These are phyloP conservation scores for Suillus clintonianus DNA, from an alignment of 768 basidiomycete species.

Conservation along the genomic window DNA sequence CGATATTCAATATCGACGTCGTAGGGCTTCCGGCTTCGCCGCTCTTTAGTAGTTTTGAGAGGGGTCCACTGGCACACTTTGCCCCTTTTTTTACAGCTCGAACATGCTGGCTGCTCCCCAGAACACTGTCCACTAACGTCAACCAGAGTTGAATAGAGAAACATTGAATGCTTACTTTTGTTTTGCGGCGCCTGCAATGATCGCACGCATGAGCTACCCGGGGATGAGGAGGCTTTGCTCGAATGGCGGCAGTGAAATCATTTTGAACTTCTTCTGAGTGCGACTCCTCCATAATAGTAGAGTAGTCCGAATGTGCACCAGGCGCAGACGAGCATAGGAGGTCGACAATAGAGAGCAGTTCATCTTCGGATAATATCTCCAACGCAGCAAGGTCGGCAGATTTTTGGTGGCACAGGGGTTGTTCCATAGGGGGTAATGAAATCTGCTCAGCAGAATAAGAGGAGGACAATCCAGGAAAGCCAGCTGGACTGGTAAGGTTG, in stretches of 20 bases:
- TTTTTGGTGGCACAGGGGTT: neutral
- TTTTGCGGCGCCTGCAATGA: neutral
- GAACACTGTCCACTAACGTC: neutral
- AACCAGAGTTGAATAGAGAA: neutral
- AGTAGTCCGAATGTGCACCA: neutral
- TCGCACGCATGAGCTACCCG: neutral
- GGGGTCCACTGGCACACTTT: neutral
- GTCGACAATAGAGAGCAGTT: neutral
- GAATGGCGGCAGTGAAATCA: neutral
- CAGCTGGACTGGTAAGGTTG: neutral
- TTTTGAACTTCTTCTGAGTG: neutral
- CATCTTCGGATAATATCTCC: neutral
- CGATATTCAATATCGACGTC: neutral
- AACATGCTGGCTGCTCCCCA: neutral
- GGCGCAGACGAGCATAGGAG: neutral
- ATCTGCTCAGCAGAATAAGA: neutral
- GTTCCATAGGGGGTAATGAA: neutral
- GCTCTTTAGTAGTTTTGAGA: neutral
- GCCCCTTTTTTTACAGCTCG: neutral
- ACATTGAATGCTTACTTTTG: neutral
- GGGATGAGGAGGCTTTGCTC: neutral
- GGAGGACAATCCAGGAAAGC: neutral
- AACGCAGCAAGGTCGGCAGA: neutral
- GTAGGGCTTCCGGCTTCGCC: neutral
- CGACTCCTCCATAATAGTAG: neutral